phyloP scores from a whole-genome alignment of 768 basidiomycete species.

The Boletus patriciae region DNA sequence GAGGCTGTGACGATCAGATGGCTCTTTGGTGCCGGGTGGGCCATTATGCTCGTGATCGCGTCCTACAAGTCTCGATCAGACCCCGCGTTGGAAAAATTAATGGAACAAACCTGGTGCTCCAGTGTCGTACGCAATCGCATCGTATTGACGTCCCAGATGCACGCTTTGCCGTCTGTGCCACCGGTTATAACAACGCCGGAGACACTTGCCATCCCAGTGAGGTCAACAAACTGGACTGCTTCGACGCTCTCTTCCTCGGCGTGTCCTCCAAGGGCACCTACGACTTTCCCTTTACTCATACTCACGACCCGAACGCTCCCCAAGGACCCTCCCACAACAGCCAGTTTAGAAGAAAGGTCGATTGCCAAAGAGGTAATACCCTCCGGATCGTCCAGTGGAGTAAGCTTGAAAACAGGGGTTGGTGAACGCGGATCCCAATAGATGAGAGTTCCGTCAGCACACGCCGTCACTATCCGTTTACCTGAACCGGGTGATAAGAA shows the following conservation, averaged over 20 bases:
- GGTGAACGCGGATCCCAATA: slow-evolving; percentile 89
- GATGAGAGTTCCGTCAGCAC: slow-evolving; percentile 76
- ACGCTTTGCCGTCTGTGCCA: slow-evolving; percentile 91
- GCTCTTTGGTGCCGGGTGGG: slow-evolving; percentile 70
- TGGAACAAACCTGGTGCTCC: slow-evolving; percentile 67
- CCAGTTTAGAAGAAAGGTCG: slow-evolving; percentile 85
- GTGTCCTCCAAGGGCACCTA: slow-evolving; percentile 79
- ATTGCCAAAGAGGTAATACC: slow-evolving; percentile 87
- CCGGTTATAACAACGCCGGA: slow-evolving; percentile 73
- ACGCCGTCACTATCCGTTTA: slow-evolving; percentile 86
- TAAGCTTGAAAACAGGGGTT: slow-evolving; percentile 79
- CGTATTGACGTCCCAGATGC: slow-evolving; percentile 91
- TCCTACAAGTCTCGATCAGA: slow-evolving; percentile 53
- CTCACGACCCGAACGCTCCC: slow-evolving; percentile 89
- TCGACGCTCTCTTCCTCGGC: slow-evolving; percentile 87
- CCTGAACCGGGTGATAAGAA: slow-evolving; percentile 42
- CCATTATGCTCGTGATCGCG: slow-evolving; percentile 77
- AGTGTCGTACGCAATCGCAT: slow-evolving; percentile 82
- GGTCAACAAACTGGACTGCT: slow-evolving; percentile 78
- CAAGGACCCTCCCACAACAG: slow-evolving; percentile 81
- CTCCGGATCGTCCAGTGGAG: slow-evolving; percentile 61
- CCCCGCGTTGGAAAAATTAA: background rate
- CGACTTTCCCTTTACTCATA: slow-evolving; percentile 81
- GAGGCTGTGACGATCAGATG: slow-evolving; percentile 84
- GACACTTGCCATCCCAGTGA: slow-evolving; percentile 54